Percentiles rank a stretch among this genome's conserved stretches.
Evolutionary conservation across 2,329 filamentous ascomycete species (phyloP).

Genomic region (Fonsecaea erecta): DNA sequence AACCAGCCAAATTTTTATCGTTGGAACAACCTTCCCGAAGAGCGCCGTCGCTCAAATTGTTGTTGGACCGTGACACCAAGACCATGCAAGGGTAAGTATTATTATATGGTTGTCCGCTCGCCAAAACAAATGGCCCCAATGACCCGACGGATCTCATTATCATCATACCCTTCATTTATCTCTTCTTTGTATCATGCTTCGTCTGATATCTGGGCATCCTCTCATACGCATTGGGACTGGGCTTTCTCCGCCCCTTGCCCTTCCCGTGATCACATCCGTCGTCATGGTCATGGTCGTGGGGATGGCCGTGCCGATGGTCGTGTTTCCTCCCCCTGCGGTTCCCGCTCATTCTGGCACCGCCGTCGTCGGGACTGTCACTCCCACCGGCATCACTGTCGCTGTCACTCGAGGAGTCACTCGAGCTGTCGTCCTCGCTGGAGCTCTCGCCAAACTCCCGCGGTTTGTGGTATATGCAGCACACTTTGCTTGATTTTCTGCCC

Average conservation of each 20-base stretch:
- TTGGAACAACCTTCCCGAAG: neutral
- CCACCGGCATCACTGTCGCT: slow-evolving; percentile 52
- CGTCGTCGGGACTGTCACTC: slow-evolving; percentile 37
- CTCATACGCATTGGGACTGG: slow-evolving; percentile 55
- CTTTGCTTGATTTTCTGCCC: slow-evolving; percentile 95
- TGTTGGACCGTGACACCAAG: neutral
- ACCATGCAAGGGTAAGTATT: neutral
- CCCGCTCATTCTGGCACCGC: slow-evolving; percentile 37
- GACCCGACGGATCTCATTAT: neutral
- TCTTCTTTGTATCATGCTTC: slow-evolving; percentile 16
- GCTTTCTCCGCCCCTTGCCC: slow-evolving; percentile 41
- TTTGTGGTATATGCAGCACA: slow-evolving; percentile 99
- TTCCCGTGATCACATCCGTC: slow-evolving; percentile 38
- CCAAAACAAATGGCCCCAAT: neutral
- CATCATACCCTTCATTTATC: slow-evolving; percentile 4
- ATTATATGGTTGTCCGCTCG: neutral
- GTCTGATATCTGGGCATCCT: slow-evolving; percentile 47
- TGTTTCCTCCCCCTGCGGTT: slow-evolving; percentile 29
- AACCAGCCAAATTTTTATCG: neutral
- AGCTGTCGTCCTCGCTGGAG: slow-evolving; percentile 61
- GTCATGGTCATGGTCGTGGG: slow-evolving; percentile 30
- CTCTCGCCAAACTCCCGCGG: slow-evolving; percentile 82
- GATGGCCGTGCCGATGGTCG: slow-evolving; percentile 27
- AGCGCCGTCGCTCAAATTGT: slow-evolving; percentile 3
- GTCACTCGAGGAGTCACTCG: slow-evolving; percentile 48